Base-by-base conservation (phyloP, 805 yeast species). In the Babjeviella inositovora region DNA sequence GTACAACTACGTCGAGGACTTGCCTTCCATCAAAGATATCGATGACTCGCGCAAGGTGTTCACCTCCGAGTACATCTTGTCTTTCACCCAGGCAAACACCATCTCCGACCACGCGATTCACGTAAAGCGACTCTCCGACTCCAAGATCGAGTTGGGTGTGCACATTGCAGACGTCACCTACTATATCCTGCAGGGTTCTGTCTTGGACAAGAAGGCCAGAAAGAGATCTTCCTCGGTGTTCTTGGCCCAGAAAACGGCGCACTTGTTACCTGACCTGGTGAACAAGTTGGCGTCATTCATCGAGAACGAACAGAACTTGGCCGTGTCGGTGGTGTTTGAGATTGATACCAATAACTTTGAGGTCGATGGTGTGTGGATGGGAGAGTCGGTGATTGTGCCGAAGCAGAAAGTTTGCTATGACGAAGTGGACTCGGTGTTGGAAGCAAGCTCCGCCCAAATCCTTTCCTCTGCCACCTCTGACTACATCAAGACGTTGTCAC, bases 141-240 rank as follows among this genome's bases (percentile, higher is more conserved):
- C 69, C 8, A 67, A 62, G 35, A 69, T 77, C 29, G 92, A 77
- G 40, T 50, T 90, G 19, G 94, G 93, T 19, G 71, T 85, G 40
- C 97, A 90, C 45, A 67, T 77, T 21, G 59, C 77, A 15, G 98
- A 90, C 50, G 70, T 76, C 4, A 58, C 92, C 4, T 69, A 70
- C 21, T 80, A 57, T 34, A 48, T 87, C 24, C 69, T 64, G 33
- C 74, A 69, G 19, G 87, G 84, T 9, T 69, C 93, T 0, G 50
- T 69, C 7, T 53, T 87, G 30, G 98, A 90, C 40, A 71, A 85
- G 31, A 84, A 87, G 43, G 77, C 93, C 1, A 79, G 81, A 47
- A 84, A 81, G 52, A 66, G 97, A 43, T 82, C 92, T 1, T 69
- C 87, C 4, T 71, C 94, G 6, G 96, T 87, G 4, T 77, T 73